Base-by-base conservation (phyloP, 1,284 basidiomycete species). In the Tilletia setariae region DNA sequence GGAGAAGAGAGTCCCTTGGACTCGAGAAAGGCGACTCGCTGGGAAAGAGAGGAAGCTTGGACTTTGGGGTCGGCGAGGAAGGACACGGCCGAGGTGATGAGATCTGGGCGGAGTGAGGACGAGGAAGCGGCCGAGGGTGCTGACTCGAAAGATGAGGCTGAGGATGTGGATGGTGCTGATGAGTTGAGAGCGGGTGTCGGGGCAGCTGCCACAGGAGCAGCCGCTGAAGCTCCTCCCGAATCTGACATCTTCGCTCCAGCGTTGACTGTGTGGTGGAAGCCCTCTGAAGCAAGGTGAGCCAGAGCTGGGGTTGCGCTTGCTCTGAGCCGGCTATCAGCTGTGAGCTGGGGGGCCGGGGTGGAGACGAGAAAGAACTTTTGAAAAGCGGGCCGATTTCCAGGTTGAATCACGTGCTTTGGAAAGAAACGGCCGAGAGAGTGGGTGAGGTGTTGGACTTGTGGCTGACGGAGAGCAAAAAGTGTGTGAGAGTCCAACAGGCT, bases 11-110 rank as follows among this genome's bases (percentile, higher is more conserved):
- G 85, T 1, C 95, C 95, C 83, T 98, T 98, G 4, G 92, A 90
- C 80, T 97, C 91, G 28, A 98, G 87, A 85, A 98, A 98, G 78
- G 92, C 90, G 64, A 98, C 88, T 63, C 92, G 88, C 82, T 95
- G 92, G 3, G 90, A 87, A 42, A 97, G 84, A 1, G 93, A 86
- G 1, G 93, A 91, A 32, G 88, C 86, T 80, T 84, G 80, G 30
- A 86, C 84, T 89, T 91, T 81, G n/a, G 80, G 79, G 59, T 82
- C 79, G 6, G 70, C 67, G 42, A 82, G 77, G 65, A 82, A 82
- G 63, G 73, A 75, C 62, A 82, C 67, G 15, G 80, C 80, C 40
- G 73, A 77, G 19, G 72, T 63, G 2, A 82, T 70, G 77, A 81
- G 79, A 47, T 82, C 79, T 21, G 70, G 69, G 1, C 80, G 75